Evolutionary conservation across 495 filamentous ascomycete genomes (phyloP), one percentile per base, ranked within the genome.

Genomic region (Trichoderma parareesei): DNA sequence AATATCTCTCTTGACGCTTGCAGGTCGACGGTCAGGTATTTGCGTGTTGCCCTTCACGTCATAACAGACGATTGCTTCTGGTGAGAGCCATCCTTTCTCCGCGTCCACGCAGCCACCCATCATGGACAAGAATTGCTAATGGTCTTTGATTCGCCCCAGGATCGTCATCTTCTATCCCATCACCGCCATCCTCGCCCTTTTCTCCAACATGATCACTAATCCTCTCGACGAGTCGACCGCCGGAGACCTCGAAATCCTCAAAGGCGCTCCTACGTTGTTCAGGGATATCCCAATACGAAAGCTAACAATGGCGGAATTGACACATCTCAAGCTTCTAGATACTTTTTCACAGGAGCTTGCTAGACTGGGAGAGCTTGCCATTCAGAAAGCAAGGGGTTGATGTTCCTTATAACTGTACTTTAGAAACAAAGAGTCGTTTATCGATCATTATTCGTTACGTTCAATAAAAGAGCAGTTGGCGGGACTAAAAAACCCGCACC

Each of bases 181-280:
- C 37, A 40, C 35, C 9, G 40, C 60, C 60, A 42, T 62, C n/a
- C 60, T 62, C 60, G 33, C 38, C 60, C 27, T 62, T 1, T 20
- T 62, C 16, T 40, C 60, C 35, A 37, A 40, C 37, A 41, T 20
- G 10, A 9, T 62, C 60, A 42, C 35, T 10, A 62, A 62, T 42
- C 43, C 43, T 46, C 16, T 46, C 11, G 7, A 14, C 43, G 43
- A 46, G 16, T 5, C 10, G 10, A 14, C 43, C 16, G 10, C 16
- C 43, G 43, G 16, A 8, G 43, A 46, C 43, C 13, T 46, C 8
- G 43, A 46, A 8, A 46, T 46, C 43, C 16, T 46, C 10, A 13
- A 14, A n/a, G 3, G 16, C 16, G 43, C 43, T 1, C 43, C 43
- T 46, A 14, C 43, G 5, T 3, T 46, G 13, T 46, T 46, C 5